Evolutionary conservation across 148 eudicot genomes (phyloP).

Genomic region (Rheum nobile): DNA sequence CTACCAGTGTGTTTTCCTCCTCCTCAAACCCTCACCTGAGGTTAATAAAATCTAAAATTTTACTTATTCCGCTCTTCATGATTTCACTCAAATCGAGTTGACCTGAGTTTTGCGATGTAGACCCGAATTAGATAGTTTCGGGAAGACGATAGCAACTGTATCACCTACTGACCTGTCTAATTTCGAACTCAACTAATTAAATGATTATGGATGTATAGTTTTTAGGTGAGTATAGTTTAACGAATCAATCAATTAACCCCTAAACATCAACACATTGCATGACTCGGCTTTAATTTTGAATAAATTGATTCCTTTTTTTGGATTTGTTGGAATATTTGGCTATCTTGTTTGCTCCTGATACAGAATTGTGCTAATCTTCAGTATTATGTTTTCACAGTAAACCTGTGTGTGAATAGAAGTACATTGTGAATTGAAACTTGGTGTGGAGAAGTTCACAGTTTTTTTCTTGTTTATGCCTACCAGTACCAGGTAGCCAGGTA

Average conservation of each 20-base stretch:
- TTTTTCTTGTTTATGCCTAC: not conserved
- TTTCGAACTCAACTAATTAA: not conserved
- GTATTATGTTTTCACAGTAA: not conserved
- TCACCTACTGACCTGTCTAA: not conserved
- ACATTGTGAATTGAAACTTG: not conserved
- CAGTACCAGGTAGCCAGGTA: too few species aligned
- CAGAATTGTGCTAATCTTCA: not conserved
- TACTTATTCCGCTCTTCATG: not conserved
- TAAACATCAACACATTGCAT: too few species aligned
- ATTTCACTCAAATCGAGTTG: not conserved
- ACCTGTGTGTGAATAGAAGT: not conserved
- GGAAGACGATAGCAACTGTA: not conserved
- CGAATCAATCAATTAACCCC: too few species aligned
- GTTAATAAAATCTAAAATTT: conserved; percentile 11
- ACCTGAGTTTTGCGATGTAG: not conserved
- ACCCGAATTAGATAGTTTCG: not conserved
- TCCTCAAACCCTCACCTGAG: conserved; percentile 54
- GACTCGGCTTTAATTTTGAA: too few species aligned
- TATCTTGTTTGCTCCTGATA: too few species aligned
- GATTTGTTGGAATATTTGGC: too few species aligned
- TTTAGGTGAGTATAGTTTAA: too few species aligned
- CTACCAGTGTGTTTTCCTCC: conserved; percentile 78
- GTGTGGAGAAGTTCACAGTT: not conserved
- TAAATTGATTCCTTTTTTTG: too few species aligned
- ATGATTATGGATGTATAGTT: not conserved